Evolutionary conservation across 345 rosid genomes (phyloP), one percentile per base, ranked within the genome.

Genomic region (Eucalyptus cladocalyx): DNA sequence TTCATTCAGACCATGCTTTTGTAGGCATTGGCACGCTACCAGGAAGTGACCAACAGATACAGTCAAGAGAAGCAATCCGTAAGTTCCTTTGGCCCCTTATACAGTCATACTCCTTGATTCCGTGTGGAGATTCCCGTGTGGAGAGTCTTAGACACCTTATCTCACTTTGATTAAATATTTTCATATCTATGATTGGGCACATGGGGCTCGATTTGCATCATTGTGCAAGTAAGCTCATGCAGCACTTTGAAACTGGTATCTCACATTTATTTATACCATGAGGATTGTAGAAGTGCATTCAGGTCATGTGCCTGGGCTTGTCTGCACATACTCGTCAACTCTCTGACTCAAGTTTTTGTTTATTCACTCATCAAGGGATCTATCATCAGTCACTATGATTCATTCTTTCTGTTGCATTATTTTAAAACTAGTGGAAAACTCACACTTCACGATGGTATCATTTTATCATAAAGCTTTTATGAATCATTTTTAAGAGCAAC

Each of bases 11-110:
- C 45, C 28, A 21, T 37, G 83, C 83, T 72, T 93, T 91, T 94
- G 93, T 91, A 96, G 99, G 99, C 99, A 83, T 92, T 97, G 96
- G 95, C 96, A 18, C 99, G 96, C 62, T 98, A 97, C 94, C 99
- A 98, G 92, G 99, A 98, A 94, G 99, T 95, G 69, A 98, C 99
- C 90, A 95, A 94, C 93, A 92, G 95, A 92, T 98, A 98, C 91
- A 94, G 94, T 87, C 97, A 93, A 88, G 99, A 98, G 94, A 98
- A 98, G 94, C 99, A 94, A 92, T 92, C 96, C 30, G 99, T 98
- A 92, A 51, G 99, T 93, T 72, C 83, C 83, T 19, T 72, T 10
- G 42, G 83, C 83, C 83, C 83, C 42, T 72, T 72, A 10, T 72
- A 72, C 45, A 9, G 15, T 72, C 83, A 19, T 72, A 37, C 83